phyloP scores from a whole-genome alignment of 164 flowering plant genomes.

The Annona cherimola region DNA sequence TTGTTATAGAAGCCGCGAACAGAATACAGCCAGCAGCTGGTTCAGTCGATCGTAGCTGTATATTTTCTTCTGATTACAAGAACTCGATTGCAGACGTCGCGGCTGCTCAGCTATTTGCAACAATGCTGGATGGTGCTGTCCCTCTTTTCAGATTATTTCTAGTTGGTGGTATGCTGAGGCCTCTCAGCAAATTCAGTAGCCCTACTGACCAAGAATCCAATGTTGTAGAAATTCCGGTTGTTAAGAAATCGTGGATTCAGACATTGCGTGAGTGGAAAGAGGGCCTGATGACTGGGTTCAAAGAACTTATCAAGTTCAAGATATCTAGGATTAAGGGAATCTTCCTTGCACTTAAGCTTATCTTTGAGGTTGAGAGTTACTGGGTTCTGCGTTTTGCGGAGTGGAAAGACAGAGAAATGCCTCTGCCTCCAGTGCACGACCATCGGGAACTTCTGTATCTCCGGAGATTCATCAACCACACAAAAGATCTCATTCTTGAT shows the following conservation, averaged over 20 bases:
- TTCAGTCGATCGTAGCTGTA: constrained; percentile 31
- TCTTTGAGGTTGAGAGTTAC: constrained; percentile 33
- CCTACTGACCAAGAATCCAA: no score
- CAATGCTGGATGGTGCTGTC: background rate
- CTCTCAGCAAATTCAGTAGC: background rate
- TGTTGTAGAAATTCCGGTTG: no score
- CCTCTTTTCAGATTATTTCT: background rate
- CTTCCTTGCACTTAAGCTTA: no score
- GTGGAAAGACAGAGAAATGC: constrained; percentile 24
- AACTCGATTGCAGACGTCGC: constrained; percentile 26
- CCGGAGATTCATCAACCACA: background rate
- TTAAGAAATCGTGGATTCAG: no score
- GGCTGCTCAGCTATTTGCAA: background rate
- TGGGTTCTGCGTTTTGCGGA: constrained; percentile 39
- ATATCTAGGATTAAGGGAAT: no score
- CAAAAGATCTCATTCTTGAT: background rate
- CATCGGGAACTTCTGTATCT: no score
- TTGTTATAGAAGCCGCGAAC: constrained; percentile 37
- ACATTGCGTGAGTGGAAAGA: constrained; percentile 1
- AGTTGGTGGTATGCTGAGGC: background rate
- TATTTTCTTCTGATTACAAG: constrained; percentile 48
- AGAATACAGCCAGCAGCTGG: constrained; percentile 23
- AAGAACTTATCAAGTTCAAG: constrained; percentile 15
- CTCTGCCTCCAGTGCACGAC: background rate
- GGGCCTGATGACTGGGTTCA: background rate